Conservation (phyloP, 176 grass and related monocot genomes). For the Olyra latifolia region DNA sequence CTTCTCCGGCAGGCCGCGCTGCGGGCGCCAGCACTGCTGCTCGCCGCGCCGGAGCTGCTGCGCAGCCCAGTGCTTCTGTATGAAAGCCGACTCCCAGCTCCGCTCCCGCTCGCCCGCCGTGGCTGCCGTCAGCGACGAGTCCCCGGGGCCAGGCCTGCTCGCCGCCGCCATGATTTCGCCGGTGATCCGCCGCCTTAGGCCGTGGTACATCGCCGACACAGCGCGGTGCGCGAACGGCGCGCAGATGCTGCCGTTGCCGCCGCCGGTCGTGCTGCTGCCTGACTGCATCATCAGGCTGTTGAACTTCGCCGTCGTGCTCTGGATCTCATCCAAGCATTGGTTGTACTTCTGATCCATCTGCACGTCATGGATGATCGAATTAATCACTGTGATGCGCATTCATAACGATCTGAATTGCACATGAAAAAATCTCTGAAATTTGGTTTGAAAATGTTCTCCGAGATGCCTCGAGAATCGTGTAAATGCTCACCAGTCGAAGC, state of each 20-base stretch:
- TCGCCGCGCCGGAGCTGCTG: constrained; percentile 58
- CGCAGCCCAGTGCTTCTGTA: constrained; percentile 67
- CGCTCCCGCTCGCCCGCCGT: constrained; percentile 31
- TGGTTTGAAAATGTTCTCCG: not conserved
- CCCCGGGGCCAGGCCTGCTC: not conserved
- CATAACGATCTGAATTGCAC: not conserved
- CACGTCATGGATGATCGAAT: not conserved
- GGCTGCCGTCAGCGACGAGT: constrained; percentile 10
- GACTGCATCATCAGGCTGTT: constrained; percentile 41
- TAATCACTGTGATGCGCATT: not conserved
- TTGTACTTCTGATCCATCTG: constrained; percentile 81
- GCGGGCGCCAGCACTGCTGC: constrained; percentile 79
- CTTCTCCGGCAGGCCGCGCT: constrained; percentile 78
- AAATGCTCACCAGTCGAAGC: constrained; percentile 48
- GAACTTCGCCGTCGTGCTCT: constrained; percentile 61
- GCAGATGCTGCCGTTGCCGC: constrained; percentile 17
- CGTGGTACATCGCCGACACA: constrained; percentile 54
- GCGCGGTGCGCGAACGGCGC: constrained; percentile 59
- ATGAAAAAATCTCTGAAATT: not conserved
- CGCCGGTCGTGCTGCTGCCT: not conserved
- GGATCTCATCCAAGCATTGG: constrained; percentile 75
- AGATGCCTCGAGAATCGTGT: not conserved
- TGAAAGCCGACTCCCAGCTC: constrained; percentile 59
- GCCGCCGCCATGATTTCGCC: constrained; percentile 40
- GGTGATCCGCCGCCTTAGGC: constrained; percentile 50